These are phyloP conservation scores for Hyaloscypha bicolor DNA, from an alignment of 495 filamentous ascomycete species.

Conservation along the genomic window DNA sequence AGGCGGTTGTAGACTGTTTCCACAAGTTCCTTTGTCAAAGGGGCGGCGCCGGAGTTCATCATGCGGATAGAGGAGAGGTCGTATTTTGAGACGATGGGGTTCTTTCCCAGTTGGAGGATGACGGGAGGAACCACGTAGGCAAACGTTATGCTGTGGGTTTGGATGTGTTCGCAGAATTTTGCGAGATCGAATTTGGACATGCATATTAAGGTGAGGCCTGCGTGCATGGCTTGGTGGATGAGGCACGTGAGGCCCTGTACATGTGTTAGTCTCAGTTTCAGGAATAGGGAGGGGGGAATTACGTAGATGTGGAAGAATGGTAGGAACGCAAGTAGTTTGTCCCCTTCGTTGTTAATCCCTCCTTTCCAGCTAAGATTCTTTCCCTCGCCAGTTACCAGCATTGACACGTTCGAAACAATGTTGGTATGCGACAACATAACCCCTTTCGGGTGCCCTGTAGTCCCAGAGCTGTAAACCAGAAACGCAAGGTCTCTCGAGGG, in stretches of 20 bases:
- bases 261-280: slow-evolving; percentile 1
- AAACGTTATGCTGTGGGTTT: slow-evolving; percentile 75
- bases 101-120: slow-evolving; percentile 77
- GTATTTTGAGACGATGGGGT: slow-evolving; percentile 74
- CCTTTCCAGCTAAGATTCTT: slow-evolving; percentile 61
- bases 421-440: slow-evolving; percentile 88
- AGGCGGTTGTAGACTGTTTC: slow-evolving; percentile 75
- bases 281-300: slow-evolving; percentile 23
- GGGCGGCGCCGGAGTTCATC: slow-evolving; percentile 89
- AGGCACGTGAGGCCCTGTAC: slow-evolving; percentile 67
- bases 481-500: slow-evolving; percentile 64
- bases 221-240: slow-evolving; percentile 63
- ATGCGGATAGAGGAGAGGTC: slow-evolving; percentile 79
- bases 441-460: slow-evolving; percentile 89
- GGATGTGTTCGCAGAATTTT: slow-evolving; percentile 73
- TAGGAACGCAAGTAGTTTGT: slow-evolving; percentile 77
- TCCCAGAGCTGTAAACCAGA: slow-evolving; percentile 82
- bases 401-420: slow-evolving; percentile 68
- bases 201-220: slow-evolving; percentile 70
- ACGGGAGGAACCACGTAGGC: slow-evolving; percentile 86
- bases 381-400: slow-evolving; percentile 58
- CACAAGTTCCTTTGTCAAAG: slow-evolving; percentile 80
- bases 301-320: slow-evolving; percentile 93
- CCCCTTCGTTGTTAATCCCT: slow-evolving; percentile 63
- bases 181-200: slow-evolving; percentile 86